Evolutionary conservation across 1,284 basidiomycete genomes (phyloP).

Genomic region (Coniferiporia weirii): DNA sequence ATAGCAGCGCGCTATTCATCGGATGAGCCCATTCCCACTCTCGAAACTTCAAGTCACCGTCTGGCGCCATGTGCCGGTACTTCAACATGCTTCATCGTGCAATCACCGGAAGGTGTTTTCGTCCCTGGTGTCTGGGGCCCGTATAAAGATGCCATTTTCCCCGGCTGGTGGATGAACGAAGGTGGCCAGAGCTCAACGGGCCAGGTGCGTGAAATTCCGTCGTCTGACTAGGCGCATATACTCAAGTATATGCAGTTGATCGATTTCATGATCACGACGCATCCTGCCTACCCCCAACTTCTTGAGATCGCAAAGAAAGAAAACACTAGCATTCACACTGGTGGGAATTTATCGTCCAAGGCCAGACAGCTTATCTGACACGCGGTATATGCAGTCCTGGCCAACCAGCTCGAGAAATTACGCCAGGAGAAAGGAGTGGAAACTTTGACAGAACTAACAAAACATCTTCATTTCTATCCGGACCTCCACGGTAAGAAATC

Average conservation of each 20-base stretch:
- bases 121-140: constrained; percentile 97
- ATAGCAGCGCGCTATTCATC: constrained; percentile 72
- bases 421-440: constrained; percentile 49
- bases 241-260: constrained; percentile 54
- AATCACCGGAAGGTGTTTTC: constrained; percentile 79
- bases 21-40: constrained; percentile 40
- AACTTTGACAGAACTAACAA: constrained; percentile 79
- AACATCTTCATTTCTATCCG: constrained; percentile 90
- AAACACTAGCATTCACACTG: constrained; percentile 51
- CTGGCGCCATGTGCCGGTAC: constrained; percentile 95
- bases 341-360: constrained; percentile 28
- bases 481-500: constrained; percentile 72
- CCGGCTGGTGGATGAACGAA: constrained; percentile 99
- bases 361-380: constrained; percentile 18
- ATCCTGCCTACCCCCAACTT: constrained; percentile 76
- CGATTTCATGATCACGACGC: constrained; percentile 92
- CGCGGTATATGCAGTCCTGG: constrained; percentile 54
- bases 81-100: constrained; percentile 79
- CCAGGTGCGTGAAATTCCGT: constrained; percentile 46
- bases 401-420: constrained; percentile 70
- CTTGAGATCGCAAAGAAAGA: constrained; percentile 50
- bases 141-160: constrained; percentile 88
- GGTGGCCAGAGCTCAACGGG: constrained; percentile 98
- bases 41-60: constrained; percentile 76
- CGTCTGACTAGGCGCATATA: neutral